Evolutionary conservation across 192 early-diverging fungal genomes (phyloP), one percentile per base, ranked within the genome.

Genomic region (Podila epigama): DNA sequence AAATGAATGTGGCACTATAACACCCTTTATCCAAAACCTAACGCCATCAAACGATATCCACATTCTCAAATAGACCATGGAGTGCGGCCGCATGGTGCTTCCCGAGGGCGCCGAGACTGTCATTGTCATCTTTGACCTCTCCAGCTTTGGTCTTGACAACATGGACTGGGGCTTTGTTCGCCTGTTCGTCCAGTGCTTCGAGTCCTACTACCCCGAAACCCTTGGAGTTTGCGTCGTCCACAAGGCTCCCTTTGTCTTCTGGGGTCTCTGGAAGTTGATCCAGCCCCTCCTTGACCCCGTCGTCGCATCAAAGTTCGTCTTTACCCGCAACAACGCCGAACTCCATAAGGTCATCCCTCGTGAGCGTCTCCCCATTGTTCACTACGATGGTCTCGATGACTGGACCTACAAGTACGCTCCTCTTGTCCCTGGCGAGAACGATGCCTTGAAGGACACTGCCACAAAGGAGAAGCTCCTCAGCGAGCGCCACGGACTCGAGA

Each of bases 181-280:
- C 64, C 91, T 95, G 58, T 86, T 96, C 32, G 69, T 95, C 32
- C 82, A 83, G 66, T 91, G 89, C 81, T 88, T 97, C 66, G 91
- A 96, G 81, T 89, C 91, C 60, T 95, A 95, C 81, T 97, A 97
- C 72, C 96, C 96, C 20, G 96, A 97, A 73, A 90, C 87, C 27
- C 84, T 97, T 15, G 96, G 95, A 33, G 75, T 86, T 5, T 88
- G 89, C 36, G 82, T 96, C 5, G 90, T 97, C 34, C 92, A 96
- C 79, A 89, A 91, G 62, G 94, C 95, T 3, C 94, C 95, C 52
- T 97, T 95, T 90, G 84, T 97, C 35, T 97, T 97, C 81, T 84
- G 88, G 60, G 89, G 88, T 59, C 85, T 94, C 60, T 97, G 96
- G 96, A 87, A 86, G 60, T 68, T 96, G 55, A 91, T 97, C 63